Percentiles rank a stretch among this genome's conserved stretches.
Conservation (phyloP, 768 basidiomycete genomes). For the Kwoniella sp. region DNA sequence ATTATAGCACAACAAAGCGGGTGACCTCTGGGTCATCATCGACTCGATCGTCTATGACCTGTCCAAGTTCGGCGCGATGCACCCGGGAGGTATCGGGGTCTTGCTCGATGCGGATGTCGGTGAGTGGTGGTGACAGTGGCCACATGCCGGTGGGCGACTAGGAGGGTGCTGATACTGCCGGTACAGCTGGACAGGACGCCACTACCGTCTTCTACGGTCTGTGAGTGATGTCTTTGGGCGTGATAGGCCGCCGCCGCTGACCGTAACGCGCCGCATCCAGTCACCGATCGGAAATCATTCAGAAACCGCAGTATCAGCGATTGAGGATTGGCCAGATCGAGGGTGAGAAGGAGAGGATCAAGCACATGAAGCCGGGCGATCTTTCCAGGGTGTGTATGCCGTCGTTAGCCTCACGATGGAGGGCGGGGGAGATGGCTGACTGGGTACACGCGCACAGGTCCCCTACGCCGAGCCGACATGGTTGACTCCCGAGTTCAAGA, state of each 20-base stretch:
- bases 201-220: constrained; percentile 85
- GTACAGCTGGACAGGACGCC: constrained; percentile 72
- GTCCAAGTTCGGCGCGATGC: constrained; percentile 70
- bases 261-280: constrained; percentile 6
- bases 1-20: constrained; percentile 66
- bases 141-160: no score
- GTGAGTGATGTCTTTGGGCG: constrained; percentile 9
- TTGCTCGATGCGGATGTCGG: constrained; percentile 75
- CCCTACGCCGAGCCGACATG: constrained; percentile 89
- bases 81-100: constrained; percentile 73
- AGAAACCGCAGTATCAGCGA: constrained; percentile 61
- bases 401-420: not conserved
- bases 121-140: no score
- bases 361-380: constrained; percentile 57
- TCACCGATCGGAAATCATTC: constrained; percentile 78
- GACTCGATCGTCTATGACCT: constrained; percentile 81
- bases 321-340: constrained; percentile 67
- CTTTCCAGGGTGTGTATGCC: constrained; percentile 54
- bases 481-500: constrained; percentile 66
- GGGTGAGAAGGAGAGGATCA: constrained; percentile 60
- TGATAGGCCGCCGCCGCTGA: not conserved
- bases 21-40: constrained; percentile 81
- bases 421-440: not conserved
- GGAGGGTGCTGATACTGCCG: not conserved
- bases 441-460: constrained; percentile 52